These are phyloP conservation scores for Nepenthes alata DNA, from an alignment of 179 eudicot species.

Conservation along the genomic window DNA sequence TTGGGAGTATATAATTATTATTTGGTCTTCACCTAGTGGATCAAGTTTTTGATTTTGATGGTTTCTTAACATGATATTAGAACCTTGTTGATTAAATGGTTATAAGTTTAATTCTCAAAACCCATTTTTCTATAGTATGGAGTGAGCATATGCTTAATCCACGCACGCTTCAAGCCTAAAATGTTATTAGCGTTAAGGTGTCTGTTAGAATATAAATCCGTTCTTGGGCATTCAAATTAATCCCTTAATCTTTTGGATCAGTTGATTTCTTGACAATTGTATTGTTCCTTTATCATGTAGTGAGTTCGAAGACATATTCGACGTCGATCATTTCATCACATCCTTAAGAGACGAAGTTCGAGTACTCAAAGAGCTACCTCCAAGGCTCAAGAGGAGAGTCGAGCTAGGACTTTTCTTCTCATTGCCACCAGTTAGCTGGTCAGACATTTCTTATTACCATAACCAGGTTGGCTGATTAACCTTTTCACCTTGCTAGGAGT, in stretches of 20 bases:
- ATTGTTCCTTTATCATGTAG: slow-evolving; percentile 19
- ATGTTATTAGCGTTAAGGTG: not conserved
- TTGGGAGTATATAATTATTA: too few species aligned
- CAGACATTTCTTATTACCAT: slow-evolving; percentile 56
- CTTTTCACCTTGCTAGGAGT: not conserved
- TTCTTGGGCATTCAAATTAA: too few species aligned
- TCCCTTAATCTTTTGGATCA: too few species aligned
- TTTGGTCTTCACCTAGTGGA: too few species aligned
- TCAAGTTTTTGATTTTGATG: too few species aligned
- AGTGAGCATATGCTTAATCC: too few species aligned
- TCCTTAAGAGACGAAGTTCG: slow-evolving; percentile 63
- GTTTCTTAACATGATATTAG: too few species aligned
- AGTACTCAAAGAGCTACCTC: slow-evolving; percentile 49
- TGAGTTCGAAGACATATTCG: slow-evolving; percentile 61
- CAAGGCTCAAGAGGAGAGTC: slow-evolving; percentile 35
- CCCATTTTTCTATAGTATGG: too few species aligned
- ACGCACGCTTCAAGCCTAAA: not conserved
- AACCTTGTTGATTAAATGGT: too few species aligned
- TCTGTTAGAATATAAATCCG: too few species aligned
- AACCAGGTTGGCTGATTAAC: slow-evolving; percentile 25
- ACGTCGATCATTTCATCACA: slow-evolving; percentile 54
- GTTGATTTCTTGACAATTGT: not conserved
- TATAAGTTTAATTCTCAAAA: too few species aligned
- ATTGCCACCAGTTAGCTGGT: slow-evolving; percentile 65
- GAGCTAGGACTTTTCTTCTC: slow-evolving; percentile 36